These are phyloP conservation scores for Volvariella volvacea DNA, from an alignment of 1,284 basidiomycete species.

Conservation along the genomic window DNA sequence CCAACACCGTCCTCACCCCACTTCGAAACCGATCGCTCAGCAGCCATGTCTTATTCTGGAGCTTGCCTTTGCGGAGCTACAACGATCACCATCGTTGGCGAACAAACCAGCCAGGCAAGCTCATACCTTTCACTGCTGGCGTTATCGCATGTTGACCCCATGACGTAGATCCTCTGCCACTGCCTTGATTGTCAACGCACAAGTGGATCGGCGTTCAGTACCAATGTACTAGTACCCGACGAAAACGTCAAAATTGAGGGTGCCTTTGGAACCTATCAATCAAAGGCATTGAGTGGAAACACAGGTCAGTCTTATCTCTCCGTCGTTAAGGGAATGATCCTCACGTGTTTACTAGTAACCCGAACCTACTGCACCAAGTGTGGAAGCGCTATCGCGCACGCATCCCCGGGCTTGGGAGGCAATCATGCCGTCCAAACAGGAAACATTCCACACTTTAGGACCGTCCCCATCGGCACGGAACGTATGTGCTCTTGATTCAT, in stretches of 20 bases:
- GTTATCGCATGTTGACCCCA: neutral
- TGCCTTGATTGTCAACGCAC: conserved; percentile 27
- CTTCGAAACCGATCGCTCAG: conserved; percentile 13
- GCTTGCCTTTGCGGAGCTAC: neutral
- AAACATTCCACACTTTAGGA: conserved; percentile 22
- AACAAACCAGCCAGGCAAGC: neutral
- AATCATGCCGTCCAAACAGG: conserved; percentile 27
- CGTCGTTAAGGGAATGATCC: neutral
- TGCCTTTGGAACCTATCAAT: conserved; percentile 19
- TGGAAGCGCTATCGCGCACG: conserved; percentile 25
- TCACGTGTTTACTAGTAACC: too few relatives aligned
- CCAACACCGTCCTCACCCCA: conserved; percentile 26
- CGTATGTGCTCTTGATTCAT: conserved; percentile 13
- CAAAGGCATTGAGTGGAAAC: conserved; percentile 23
- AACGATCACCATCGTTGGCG: neutral
- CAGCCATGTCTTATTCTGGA: neutral
- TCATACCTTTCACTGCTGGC: neutral
- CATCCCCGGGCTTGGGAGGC: conserved; percentile 23
- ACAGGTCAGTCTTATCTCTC: conserved; percentile 16
- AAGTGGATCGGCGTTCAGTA: conserved; percentile 28
- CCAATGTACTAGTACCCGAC: conserved; percentile 25
- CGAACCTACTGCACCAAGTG: conserved; percentile 28
- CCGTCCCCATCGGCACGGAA: conserved; percentile 21
- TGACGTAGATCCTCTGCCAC: conserved; percentile 20
- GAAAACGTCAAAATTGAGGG: conserved; percentile 23